Base-by-base conservation (phyloP, 1,139 yeast species). In the Zhuliangozyma parablackwelliae region DNA sequence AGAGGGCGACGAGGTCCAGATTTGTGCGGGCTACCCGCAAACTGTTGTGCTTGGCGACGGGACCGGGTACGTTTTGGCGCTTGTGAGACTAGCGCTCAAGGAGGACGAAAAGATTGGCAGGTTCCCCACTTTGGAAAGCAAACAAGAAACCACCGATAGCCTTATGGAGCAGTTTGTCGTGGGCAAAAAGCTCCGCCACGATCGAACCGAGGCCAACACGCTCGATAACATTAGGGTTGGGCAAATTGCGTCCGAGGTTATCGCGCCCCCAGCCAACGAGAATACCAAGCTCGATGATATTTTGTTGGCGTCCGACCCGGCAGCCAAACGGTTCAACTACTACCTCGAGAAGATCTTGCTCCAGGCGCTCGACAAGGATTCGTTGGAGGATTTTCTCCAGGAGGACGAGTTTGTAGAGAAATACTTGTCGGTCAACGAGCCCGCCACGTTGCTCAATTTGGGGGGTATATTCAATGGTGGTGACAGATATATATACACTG, bases 31-130 rank as follows among this genome's bases (percentile, higher is more conserved):
- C 82, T 43, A 61, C 72, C 28, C 96, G 92, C 31, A 54, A 65
- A 26, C 47, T 23, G 40, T 49, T 2, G 25, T 20, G 7, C n/a
- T 35, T 13, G 43, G 37, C 5, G 48, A 44, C 1, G 35, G 53
- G 13, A 43, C 42, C 34, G 51, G 57, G 2, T 60, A 60, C 37
- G 56, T 63, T 0, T 63, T 74, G 39, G 50, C 61, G 3, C 51
- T 70, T 45, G 57, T 63, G 6, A 65, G 81, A 30, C 54, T 89
- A n/a, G 95, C 97, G 1, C 86, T 77, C 57, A 72, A 74, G 26
- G 96, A 88, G 48, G 97, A 90, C 53, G 83, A 79, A 46, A 78
- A 82, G 44, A 62, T 75, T 10, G 79, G 84, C 11, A 66, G 67
- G 32, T 83, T 85, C 47, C 82, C 86, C 0, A 61, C 63, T 20